Conservation (phyloP, 768 basidiomycete species). For the Amylocystis lapponica region DNA sequence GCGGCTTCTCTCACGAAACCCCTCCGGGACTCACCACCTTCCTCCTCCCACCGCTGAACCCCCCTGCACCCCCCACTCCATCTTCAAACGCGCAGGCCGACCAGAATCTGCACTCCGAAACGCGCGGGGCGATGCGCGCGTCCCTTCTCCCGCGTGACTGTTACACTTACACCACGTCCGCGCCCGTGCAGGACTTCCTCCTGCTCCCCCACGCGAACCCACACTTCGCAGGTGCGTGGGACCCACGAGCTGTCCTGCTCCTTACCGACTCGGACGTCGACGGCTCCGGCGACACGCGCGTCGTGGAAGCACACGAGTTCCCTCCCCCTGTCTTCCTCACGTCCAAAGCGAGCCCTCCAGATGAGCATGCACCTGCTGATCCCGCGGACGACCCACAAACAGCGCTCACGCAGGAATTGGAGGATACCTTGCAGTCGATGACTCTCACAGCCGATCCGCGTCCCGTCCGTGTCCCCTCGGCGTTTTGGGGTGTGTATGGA, state of each 20-base stretch:
- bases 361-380: not conserved
- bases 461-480: conserved; percentile 29
- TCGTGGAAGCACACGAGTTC: conserved; percentile 61
- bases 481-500: conserved; percentile 36
- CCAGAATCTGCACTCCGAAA: conserved; percentile 31
- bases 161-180: conserved; percentile 53
- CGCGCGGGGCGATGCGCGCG: conserved; percentile 58
- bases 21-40: conserved; percentile 61
- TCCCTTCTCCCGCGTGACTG: conserved; percentile 45
- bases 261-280: conserved; percentile 41
- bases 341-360: not conserved
- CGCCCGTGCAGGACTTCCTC: conserved; percentile 71
- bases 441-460: conserved; percentile 33
- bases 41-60: conserved; percentile 62
- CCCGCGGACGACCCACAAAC: conserved; percentile 6
- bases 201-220: conserved; percentile 67
- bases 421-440: conserved; percentile 35
- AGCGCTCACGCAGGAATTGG: conserved; percentile 32
- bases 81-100: conserved; percentile 13
- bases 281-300: conserved; percentile 33
- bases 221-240: conserved; percentile 60
- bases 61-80: conserved; percentile 38
- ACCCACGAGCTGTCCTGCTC: conserved; percentile 64
- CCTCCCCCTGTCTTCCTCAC: conserved; percentile 48
- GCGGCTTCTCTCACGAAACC: conserved; percentile 57